A percentile compares a stretch with the other conserved stretches of the same genome.
Evolutionary conservation across 2,329 filamentous ascomycete genomes (phyloP).

Genomic region (Verticillium albo-atrum): DNA sequence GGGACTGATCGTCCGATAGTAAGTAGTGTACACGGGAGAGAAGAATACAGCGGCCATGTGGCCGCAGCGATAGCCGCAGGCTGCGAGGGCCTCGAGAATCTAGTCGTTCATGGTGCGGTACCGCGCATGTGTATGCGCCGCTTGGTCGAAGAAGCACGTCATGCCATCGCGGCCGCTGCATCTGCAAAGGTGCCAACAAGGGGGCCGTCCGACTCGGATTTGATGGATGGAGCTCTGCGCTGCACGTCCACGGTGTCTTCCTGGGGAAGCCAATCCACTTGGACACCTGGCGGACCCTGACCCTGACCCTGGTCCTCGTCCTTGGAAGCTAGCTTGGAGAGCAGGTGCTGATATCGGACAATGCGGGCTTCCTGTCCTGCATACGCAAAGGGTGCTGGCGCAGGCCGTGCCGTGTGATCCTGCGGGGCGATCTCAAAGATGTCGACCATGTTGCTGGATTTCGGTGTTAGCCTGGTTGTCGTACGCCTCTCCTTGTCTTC

Average conservation of each 20-base stretch:
- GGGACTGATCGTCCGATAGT: not conserved
- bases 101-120: not conserved
- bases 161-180: slow-evolving; percentile 49
- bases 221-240: slow-evolving; percentile 30
- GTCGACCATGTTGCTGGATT: slow-evolving; percentile 58
- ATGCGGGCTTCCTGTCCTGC: slow-evolving; percentile 52
- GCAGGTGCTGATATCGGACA: slow-evolving; percentile 56
- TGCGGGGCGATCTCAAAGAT: slow-evolving; percentile 61
- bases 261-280: slow-evolving; percentile 50
- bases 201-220: slow-evolving; percentile 33
- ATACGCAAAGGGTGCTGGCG: slow-evolving; percentile 37
- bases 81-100: not conserved
- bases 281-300: slow-evolving; percentile 31
- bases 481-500: not conserved
- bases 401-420: slow-evolving; percentile 31
- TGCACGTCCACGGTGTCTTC: slow-evolving; percentile 44
- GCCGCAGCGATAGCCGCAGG: not conserved
- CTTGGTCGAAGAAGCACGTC: not conserved
- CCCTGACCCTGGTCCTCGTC: slow-evolving; percentile 28
- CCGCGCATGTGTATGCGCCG: not conserved
- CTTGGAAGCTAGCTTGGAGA: slow-evolving; percentile 51
- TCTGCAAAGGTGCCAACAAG: slow-evolving; percentile 59
- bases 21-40: not conserved
- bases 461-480: not conserved
- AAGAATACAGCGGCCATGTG: not conserved